Base-by-base conservation (phyloP, 1,284 basidiomycete species). In the Heimioporus retisporus region DNA sequence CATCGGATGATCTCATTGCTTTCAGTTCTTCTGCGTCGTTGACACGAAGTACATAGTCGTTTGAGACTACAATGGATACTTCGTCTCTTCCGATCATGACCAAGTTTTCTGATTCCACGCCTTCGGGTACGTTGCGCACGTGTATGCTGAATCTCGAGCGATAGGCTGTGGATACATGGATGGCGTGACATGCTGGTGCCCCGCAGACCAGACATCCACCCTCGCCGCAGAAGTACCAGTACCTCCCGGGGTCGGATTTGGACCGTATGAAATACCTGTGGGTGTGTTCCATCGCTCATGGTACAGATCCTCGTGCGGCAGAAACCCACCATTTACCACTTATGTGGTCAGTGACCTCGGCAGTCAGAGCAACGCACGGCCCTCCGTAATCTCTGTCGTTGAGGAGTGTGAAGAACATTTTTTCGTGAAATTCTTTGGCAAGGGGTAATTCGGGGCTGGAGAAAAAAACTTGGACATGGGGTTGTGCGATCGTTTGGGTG, bases 291-390 rank as follows among this genome's bases (percentile, higher is more conserved):
- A 25, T 53, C 46, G 2, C 16, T 16, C 35, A 56, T 3, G 11
- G 8, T 2, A 23, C 16, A n/a, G 16, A 40, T 51, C 35, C n/a
- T 25, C 25, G 28, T 40, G n/a, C 25, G 7, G 18, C 2, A 28
- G 7, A 7, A n/a, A 43, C 65, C 55, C 23, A 66, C 65, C 65
- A 59, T 23, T 28, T 55, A 28, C 65, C 65, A 55, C 65, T 65
- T n/a, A 65, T 42, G 28, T 65, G 61, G 21, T 66, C 65, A 18
- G 65, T 63, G 35, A 66, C 10, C 25, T 63, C 40, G 44, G 15
- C 53, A 8, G 35, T 35, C n/a, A 53, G 53, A 48, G 54, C 31
- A 25, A 25, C 23, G 11, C 19, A 23, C 23, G 51, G n/a, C 8
- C 16, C 10, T 2, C 23, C 21, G 56, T 31, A 35, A 3, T 48